phyloP scores from a whole-genome alignment of 2,329 filamentous ascomycete species.

The Cercospora zeina region DNA sequence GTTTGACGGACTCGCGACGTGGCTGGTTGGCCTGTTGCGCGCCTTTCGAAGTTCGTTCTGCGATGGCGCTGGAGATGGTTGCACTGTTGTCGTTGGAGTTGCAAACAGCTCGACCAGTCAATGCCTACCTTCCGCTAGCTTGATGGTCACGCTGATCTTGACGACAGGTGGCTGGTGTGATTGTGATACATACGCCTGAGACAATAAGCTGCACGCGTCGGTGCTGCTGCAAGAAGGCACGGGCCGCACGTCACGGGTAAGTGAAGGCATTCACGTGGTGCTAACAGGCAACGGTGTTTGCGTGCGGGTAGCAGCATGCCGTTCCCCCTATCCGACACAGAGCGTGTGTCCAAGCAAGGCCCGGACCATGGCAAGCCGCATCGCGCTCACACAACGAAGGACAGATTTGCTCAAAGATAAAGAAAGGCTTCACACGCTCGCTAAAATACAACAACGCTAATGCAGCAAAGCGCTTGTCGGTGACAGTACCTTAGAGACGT shows the following conservation, averaged over 20 bases:
- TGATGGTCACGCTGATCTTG: constrained; percentile 4
- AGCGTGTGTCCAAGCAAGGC: neutral
- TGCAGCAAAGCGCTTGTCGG: neutral
- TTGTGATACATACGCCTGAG: constrained; percentile 15
- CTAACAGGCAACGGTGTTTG: neutral
- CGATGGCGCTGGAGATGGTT: neutral
- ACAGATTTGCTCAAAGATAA: neutral
- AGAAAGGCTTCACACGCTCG: neutral
- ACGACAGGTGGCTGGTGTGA: constrained; percentile 9
- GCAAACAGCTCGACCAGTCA: constrained; percentile 9
- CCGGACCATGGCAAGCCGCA: neutral
- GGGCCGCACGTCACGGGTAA: constrained; percentile 16
- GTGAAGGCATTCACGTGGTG: constrained; percentile 11
- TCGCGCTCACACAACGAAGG: neutral
- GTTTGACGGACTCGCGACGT: neutral
- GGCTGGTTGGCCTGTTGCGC: constrained; percentile 10
- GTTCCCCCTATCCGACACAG: neutral
- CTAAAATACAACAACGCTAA: constrained; percentile 1
- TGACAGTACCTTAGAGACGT: neutral
- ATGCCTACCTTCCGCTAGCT: constrained; percentile 5
- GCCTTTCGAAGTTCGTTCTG: neutral
- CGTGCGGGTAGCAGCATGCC: constrained; percentile 13
- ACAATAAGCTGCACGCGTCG: constrained; percentile 7
- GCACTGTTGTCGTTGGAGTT: constrained; percentile 3
- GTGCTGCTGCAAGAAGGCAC: constrained; percentile 11